Conservation (phyloP, 1,139 yeast species). For the Geotrichum aggregatum region DNA sequence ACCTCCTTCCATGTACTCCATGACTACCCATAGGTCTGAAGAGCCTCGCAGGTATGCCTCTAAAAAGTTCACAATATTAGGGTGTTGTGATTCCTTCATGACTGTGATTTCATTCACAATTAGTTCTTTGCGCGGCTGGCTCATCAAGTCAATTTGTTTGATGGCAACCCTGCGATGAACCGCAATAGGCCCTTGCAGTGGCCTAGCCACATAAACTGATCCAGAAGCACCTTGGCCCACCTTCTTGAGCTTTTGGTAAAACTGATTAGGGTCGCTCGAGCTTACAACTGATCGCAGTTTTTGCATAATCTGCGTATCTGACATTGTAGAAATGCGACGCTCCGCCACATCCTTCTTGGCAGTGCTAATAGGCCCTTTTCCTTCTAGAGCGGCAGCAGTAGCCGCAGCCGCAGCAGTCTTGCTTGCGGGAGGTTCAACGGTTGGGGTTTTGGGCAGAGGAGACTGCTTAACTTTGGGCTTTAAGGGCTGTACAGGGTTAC, state of each 20-base stretch:
- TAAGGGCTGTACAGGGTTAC: slow-evolving; percentile 24
- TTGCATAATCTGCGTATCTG: slow-evolving; percentile 81
- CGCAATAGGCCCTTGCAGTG: slow-evolving; percentile 42
- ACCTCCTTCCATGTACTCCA: slow-evolving; percentile 95
- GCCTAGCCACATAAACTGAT: slow-evolving; percentile 83
- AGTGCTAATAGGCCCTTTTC: slow-evolving; percentile 20
- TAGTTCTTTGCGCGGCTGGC: slow-evolving; percentile 92
- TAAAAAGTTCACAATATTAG: slow-evolving; percentile 86
- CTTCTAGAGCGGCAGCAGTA: slow-evolving; percentile 32
- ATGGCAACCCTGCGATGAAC: slow-evolving; percentile 55
- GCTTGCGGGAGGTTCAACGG: not conserved
- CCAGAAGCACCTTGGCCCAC: slow-evolving; percentile 99
- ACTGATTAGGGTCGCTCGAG: slow-evolving; percentile 75
- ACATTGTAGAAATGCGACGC: slow-evolving; percentile 66
- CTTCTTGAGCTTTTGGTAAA: slow-evolving; percentile 81
- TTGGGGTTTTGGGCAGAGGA: not conserved
- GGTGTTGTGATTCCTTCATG: slow-evolving; percentile 87
- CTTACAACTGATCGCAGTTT: slow-evolving; percentile 81
- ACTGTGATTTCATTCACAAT: slow-evolving; percentile 91
- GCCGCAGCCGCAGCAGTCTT: slow-evolving; percentile 33
- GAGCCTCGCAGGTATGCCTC: slow-evolving; percentile 66
- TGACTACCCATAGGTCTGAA: slow-evolving; percentile 77
- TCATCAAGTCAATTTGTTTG: slow-evolving; percentile 88
- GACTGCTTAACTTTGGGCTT: slow-evolving; percentile 18
- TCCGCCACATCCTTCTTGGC: slow-evolving; percentile 38